Evolutionary conservation across 345 rosid genomes (phyloP), one percentile per base, ranked within the genome.

Genomic region (Camelina hispida): DNA sequence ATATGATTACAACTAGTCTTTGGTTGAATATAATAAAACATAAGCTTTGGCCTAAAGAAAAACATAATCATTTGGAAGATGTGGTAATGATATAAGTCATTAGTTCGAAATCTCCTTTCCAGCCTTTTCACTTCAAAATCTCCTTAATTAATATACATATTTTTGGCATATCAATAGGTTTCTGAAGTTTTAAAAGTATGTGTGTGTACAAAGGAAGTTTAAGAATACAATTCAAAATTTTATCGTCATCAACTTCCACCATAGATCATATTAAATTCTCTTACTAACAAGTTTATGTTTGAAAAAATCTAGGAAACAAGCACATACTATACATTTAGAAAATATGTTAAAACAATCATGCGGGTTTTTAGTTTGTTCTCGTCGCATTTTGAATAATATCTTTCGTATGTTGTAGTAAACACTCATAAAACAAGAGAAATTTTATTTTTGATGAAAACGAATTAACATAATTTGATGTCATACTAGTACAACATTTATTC

Each of bases 51-150:
- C 61, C 68, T 38, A 23, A 16, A 55, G 51, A 48, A 48, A 64
- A 66, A 40, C 68, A 74, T 23, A 67, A 58, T 67, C 62, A 75
- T 59, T 35, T 57, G 61, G 14, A 37, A 2, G 51, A 38, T 62
- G 38, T 8, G 25, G 47, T 25, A 17, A 30, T 42, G n/a, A 52
- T 25, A 8, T 17, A 23, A 67, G 8, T 17, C 30, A 47, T 25
- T 52, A 67, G 28, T 59, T 75, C 35, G 35, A 38, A 9, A 51
- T 17, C 62, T 67, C 14, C n/a, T 74, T 74, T 48, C 32, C 20
- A 3, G 17, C 43, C 40, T 35, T 72, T 42, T 52, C 52, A 52
- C 20, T 72, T 40, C 54, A 3, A 28, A 28, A 28, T 28, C 30
- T 28, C 30, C 30, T 28, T 28, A 28, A n/a, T n/a, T n/a, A n/a